Base-by-base conservation (phyloP, 345 rosid species). In the Gossypium stocksii region DNA sequence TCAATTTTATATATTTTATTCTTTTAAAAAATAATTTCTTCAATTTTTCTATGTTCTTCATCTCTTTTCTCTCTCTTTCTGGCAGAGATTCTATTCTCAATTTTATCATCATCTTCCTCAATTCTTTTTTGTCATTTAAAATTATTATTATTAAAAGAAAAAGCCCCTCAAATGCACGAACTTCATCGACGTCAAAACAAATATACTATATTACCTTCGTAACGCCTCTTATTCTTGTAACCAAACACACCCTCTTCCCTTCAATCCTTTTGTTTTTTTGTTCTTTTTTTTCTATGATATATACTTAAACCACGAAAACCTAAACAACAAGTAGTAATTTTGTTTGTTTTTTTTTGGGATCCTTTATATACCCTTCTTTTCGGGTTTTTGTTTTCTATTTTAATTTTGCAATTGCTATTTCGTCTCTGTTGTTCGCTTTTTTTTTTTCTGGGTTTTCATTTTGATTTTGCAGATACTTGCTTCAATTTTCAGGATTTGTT, bases 391-490 rank as follows among this genome's bases (percentile, higher is more conserved):
- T 7, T 45, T 45, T 49, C 13, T 19, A 10, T 11, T 41, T 64
- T n/a, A 48, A 14, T 46, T 41, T 46, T 16, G 5, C 60, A 23
- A 16, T 69, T 16, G 34, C 19, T 17, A 53, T 38, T 7, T 20
- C 29, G 63, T 38, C 51, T 34, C 14, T 54, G 19, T 54, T 34
- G 2, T 11, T 25, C 8, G 0, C 3, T 3, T 10, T 22, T 22
- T 9, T 20, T 22, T 57, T 19, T 27, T 34, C 41, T 34, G 41
- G 41, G 52, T 11, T 23, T 27, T 51, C 9, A 1, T 27, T 68
- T 69, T 48, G 59, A 69, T 69, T 34, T 69, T 41, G 16, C 59
- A 15, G 13, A 69, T 45, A 71, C 19, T 54, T 71, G 51, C 74
- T 34, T 34, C 63, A 38, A 34, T 54, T 19, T 20, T 13, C 74